These are phyloP conservation scores for Incumbomyces delicatus DNA, from an alignment of 2,329 filamentous ascomycete genomes.

Conservation along the genomic window DNA sequence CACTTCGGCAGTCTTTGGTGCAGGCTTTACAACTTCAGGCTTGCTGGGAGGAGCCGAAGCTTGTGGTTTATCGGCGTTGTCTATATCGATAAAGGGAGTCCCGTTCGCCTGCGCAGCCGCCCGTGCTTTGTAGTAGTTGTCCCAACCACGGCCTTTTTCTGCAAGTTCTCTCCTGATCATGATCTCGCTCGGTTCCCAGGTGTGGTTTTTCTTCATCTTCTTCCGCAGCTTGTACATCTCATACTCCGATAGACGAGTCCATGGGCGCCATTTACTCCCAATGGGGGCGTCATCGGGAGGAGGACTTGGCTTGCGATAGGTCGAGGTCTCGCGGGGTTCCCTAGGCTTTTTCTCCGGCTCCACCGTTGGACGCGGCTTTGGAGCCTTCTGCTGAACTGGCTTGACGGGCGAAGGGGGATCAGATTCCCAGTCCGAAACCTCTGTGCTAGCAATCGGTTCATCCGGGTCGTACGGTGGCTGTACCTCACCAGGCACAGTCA, in stretches of 20 bases:
- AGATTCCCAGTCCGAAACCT: slow-evolving; percentile 34
- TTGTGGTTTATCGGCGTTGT: slow-evolving; percentile 26
- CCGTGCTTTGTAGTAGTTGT: slow-evolving; percentile 41
- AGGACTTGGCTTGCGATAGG: slow-evolving; percentile 27
- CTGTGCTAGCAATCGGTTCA: slow-evolving; percentile 37
- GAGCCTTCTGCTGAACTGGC: slow-evolving; percentile 29
- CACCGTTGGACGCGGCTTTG: slow-evolving; percentile 29
- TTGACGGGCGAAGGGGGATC: slow-evolving; percentile 23
- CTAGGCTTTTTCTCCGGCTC: slow-evolving; percentile 12
- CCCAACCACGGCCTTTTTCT: slow-evolving; percentile 45
- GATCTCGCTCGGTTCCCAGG: slow-evolving; percentile 58
- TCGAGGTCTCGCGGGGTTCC: slow-evolving; percentile 13
- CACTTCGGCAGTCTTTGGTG: neutral
- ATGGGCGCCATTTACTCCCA: slow-evolving; percentile 52
- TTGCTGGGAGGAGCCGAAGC: slow-evolving; percentile 4
- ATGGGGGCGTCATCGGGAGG: slow-evolving; percentile 50
- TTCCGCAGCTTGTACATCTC: slow-evolving; percentile 58
- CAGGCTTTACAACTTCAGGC: no score
- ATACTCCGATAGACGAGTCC: slow-evolving; percentile 56
- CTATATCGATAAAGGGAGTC: slow-evolving; percentile 48
- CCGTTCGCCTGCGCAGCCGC: slow-evolving; percentile 42
- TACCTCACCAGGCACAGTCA: slow-evolving; percentile 27
- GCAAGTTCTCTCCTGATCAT: slow-evolving; percentile 59
- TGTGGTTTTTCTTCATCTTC: slow-evolving; percentile 61
- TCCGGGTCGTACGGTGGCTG: slow-evolving; percentile 32